Base-by-base conservation (phyloP, 768 basidiomycete genomes). In the Tulasnella calospora region DNA sequence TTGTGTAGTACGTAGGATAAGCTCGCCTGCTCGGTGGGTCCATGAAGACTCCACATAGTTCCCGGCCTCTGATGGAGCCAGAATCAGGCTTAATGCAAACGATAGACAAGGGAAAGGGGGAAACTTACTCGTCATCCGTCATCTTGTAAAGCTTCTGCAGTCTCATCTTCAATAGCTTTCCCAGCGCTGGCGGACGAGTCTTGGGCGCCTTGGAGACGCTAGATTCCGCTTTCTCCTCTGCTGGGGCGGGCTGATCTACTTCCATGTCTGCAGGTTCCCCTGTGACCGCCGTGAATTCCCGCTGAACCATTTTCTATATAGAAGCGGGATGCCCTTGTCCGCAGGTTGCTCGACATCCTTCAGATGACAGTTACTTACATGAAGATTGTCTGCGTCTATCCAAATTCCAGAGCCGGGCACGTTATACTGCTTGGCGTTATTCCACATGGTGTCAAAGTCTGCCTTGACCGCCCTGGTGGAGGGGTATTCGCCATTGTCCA, bases 361-460 rank as follows among this genome's bases (percentile, higher is more conserved):
- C 51, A 51, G 51, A n/a, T 12, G 51, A n/a, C 23, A n/a, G n/a
- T 51, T 41, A 67, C 91, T 82, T 80, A 95, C 94, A 85, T 93
- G 87, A 44, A 96, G 85, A 76, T 89, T 88, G 83, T 92, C 94
- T n/a, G 94, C 94, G 84, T 94, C 93, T 79, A 87, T 87, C 87
- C 89, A 94, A 79, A 96, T 94, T 69, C 84, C 86, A 83, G 93
- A 94, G 27, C 92, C 92, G 83, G 90, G 90, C 83, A 90, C 86
- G 84, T 96, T 96, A 84, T 94, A 96, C 80, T 88, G 86, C 84
- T 92, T 93, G 35, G 92, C 93, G 82, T 95, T 94, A 81, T 86
- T 88, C 82, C 95, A 95, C 82, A 92, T 92, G 55, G 90, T 85
- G 81, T 94, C 93, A 73, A 94, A 89, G 82, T 93, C 92, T 61